A percentile compares a stretch with the other conserved stretches of the same genome.
Evolutionary conservation across 805 yeast genomes (phyloP).

Genomic region (Myxozyma geophila): DNA sequence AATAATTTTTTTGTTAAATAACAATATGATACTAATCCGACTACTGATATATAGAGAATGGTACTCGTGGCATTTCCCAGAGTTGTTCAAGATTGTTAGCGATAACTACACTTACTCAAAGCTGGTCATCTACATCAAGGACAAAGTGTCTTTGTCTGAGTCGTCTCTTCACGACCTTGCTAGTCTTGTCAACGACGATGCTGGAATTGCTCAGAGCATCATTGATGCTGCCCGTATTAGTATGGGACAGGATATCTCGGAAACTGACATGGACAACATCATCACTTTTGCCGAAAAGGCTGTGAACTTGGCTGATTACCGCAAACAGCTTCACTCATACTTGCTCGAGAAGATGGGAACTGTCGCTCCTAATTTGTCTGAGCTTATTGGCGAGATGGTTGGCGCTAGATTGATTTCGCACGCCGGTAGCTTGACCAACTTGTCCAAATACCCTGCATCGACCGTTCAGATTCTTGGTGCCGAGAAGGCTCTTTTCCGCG

Average conservation of each 20-base stretch:
- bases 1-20: too few species aligned
- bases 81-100: constrained; percentile 85
- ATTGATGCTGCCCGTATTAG: constrained; percentile 95
- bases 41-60: constrained; percentile 63
- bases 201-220: constrained; percentile 86
- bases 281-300: constrained; percentile 91
- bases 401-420: constrained; percentile 98
- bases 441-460: constrained; percentile 98
- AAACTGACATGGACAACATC: constrained; percentile 90
- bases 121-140: constrained; percentile 79
- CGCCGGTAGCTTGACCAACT: constrained; percentile 95
- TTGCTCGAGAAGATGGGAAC: constrained; percentile 94
- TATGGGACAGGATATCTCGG: constrained; percentile 98
- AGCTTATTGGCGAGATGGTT: constrained; percentile 96
- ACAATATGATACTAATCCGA: background rate
- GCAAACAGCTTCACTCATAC: constrained; percentile 80
- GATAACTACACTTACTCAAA: constrained; percentile 88
- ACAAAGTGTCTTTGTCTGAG: constrained; percentile 74
- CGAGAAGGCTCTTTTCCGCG: constrained; percentile 89
- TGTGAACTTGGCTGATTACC: constrained; percentile 87
- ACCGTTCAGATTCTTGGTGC: constrained; percentile 98
- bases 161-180: constrained; percentile 79
- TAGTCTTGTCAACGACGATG: constrained; percentile 86
- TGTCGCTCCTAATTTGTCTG: constrained; percentile 96
- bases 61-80: constrained; percentile 99